Conservation (phyloP, 2,329 filamentous ascomycete genomes). For the Endoconidiophora polonica region DNA sequence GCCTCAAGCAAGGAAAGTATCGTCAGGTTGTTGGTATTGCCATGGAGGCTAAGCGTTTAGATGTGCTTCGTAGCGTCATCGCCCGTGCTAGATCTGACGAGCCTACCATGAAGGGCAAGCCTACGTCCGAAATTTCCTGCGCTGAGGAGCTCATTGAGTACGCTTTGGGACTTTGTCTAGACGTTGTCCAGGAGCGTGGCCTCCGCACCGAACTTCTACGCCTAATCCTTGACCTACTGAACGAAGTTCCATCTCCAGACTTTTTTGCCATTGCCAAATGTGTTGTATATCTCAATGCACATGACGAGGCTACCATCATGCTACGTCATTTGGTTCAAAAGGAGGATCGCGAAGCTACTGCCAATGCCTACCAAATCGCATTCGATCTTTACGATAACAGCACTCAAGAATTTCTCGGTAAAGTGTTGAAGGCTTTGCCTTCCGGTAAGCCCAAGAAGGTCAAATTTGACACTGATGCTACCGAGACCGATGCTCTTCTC, state of each 20-base stretch:
- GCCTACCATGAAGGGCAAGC: slow-evolving; percentile 47
- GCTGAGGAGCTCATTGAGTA: slow-evolving; percentile 96
- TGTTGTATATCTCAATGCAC: slow-evolving; percentile 85
- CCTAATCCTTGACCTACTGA: slow-evolving; percentile 87
- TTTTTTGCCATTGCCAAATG: slow-evolving; percentile 98
- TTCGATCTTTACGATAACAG: slow-evolving; percentile 98
- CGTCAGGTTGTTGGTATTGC: slow-evolving; percentile 94
- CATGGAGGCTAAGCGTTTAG: slow-evolving; percentile 81
- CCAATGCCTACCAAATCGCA: slow-evolving; percentile 89
- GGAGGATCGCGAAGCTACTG: slow-evolving; percentile 60
- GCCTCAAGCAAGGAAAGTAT: slow-evolving; percentile 72
- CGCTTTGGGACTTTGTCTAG: slow-evolving; percentile 89
- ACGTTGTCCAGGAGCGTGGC: slow-evolving; percentile 83
- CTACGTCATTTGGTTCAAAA: slow-evolving; percentile 66
- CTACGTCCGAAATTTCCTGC: slow-evolving; percentile 31
- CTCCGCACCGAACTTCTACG: slow-evolving; percentile 72
- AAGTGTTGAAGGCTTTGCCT: slow-evolving; percentile 69
- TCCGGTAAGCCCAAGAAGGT: slow-evolving; percentile 28
- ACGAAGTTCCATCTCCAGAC: slow-evolving; percentile 79
- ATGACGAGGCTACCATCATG: slow-evolving; percentile 77
- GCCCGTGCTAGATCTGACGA: slow-evolving; percentile 77
- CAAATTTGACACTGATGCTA: slow-evolving; percentile 27
- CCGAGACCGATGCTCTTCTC: slow-evolving; percentile 33
- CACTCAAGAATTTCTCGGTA: slow-evolving; percentile 87
- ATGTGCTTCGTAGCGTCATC: slow-evolving; percentile 74